Evolutionary conservation across 768 basidiomycete genomes (phyloP).

Genomic region (Leccinum uliginosum): DNA sequence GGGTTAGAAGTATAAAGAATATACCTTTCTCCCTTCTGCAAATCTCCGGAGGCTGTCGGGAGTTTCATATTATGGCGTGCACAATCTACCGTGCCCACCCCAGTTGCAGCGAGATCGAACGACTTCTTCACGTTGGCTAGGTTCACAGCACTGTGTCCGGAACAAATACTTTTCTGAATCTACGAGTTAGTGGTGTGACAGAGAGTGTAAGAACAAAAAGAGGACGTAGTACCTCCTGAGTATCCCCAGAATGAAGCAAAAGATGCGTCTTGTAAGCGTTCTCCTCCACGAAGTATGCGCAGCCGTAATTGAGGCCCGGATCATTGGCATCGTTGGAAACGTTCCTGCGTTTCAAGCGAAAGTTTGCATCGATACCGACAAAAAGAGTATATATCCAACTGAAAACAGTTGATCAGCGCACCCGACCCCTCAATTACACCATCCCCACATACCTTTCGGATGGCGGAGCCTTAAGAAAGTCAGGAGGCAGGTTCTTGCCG

Average conservation of each 20-base stretch:
- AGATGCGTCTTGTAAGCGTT: not conserved
- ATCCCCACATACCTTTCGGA: not conserved
- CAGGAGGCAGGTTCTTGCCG: not conserved
- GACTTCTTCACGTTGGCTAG: constrained; percentile 5
- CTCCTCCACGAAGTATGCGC: not conserved
- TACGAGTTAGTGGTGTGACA: too few species aligned
- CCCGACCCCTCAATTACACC: not conserved
- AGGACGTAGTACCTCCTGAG: not conserved
- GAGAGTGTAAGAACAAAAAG: not conserved
- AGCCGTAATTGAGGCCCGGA: not conserved
- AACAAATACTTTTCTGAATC: constrained; percentile 6
- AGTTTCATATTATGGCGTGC: constrained; percentile 17
- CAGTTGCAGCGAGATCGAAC: constrained; percentile 19
- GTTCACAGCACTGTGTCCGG: constrained; percentile 1
- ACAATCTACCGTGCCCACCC: constrained; percentile 29
- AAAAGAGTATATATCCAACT: not conserved
- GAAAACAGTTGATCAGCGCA: not conserved
- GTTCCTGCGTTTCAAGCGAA: not conserved
- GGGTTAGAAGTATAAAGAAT: not conserved
- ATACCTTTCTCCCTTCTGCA: constrained; percentile 21
- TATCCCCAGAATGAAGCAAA: too few species aligned
- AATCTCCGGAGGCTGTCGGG: constrained; percentile 8
- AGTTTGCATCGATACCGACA: too few species aligned
- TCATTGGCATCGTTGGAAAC: not conserved
- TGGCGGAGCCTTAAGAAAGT: not conserved